A percentile compares a stretch with the other conserved stretches of the same genome.
phyloP scores from a whole-genome alignment of 176 grass and related monocot species.

The barley (Hordeum vulgare) region DNA sequence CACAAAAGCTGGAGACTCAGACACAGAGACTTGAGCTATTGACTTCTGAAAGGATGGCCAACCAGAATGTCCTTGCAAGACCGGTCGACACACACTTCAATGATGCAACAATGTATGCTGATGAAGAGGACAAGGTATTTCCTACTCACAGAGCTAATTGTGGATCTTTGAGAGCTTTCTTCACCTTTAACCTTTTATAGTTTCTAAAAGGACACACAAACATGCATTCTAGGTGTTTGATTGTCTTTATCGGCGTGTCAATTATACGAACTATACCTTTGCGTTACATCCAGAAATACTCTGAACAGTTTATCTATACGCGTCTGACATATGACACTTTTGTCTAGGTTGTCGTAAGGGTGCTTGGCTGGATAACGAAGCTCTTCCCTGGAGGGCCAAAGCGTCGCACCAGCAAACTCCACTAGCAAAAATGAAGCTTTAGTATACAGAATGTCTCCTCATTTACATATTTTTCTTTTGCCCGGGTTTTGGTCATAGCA shows the following conservation, averaged over 20 bases:
- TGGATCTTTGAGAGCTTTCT: not conserved
- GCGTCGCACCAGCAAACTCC: conserved; percentile 93
- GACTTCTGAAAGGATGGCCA: conserved; percentile 69
- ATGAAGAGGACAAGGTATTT: conserved; percentile 94
- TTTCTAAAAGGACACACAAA: not conserved
- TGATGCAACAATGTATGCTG: conserved; percentile 88
- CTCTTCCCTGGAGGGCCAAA: conserved; percentile 94
- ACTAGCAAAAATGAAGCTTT: conserved; percentile 46
- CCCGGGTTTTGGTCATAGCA: conserved; percentile 30
- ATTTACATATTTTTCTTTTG: conserved; percentile 38
- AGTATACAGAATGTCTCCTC: conserved; percentile 35
- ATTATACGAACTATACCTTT: not conserved
- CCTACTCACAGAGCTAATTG: not conserved
- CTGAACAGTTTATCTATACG: not conserved
- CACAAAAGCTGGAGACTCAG: conserved; percentile 89
- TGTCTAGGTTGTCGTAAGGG: conserved; percentile 80
- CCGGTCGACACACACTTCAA: conserved; percentile 42
- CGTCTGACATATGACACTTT: conserved; percentile 1
- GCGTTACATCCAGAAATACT: not conserved
- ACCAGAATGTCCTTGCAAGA: conserved; percentile 52
- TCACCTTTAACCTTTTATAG: not conserved
- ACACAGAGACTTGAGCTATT: conserved; percentile 88
- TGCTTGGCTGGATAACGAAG: conserved; percentile 98
- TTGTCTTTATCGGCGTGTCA: not conserved
- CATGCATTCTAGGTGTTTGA: not conserved